These are phyloP conservation scores for Tardiomyces depauwii DNA, from an alignment of 1,139 yeast genomes.

Conservation along the genomic window DNA sequence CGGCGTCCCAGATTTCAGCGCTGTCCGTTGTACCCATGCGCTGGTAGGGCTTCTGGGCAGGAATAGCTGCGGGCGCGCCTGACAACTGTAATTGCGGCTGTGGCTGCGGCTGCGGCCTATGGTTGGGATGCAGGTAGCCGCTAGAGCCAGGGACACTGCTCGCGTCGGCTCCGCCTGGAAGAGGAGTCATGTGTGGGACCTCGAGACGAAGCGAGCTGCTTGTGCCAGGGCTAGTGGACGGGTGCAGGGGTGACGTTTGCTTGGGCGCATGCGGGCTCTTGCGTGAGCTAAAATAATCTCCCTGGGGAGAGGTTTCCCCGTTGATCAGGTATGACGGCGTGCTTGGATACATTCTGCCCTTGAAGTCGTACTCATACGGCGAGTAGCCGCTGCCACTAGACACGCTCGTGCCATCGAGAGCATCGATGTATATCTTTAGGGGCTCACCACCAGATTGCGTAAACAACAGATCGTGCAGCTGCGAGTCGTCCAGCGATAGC, in stretches of 20 bases:
- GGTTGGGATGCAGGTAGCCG: neutral
- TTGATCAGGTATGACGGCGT: conserved; percentile 19
- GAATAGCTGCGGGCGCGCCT: too few relatives aligned
- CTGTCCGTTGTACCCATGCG: neutral
- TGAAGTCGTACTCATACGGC: neutral
- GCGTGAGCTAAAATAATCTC: conserved; percentile 9
- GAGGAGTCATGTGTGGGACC: too few relatives aligned
- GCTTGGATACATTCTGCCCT: conserved; percentile 7
- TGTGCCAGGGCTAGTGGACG: neutral
- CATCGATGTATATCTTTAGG: conserved; percentile 17
- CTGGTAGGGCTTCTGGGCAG: neutral
- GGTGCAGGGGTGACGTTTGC: conserved; percentile 4
- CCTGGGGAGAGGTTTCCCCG: conserved; percentile 6
- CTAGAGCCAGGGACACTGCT: neutral
- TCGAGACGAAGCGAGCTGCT: too few relatives aligned
- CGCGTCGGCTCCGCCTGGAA: too few relatives aligned
- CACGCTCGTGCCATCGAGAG: conserved; percentile 1
- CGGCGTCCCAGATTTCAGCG: neutral
- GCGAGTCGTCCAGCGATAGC: conserved; percentile 36
- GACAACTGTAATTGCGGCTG: too few relatives aligned
- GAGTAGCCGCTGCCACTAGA: neutral
- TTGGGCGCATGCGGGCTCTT: conserved; percentile 8
- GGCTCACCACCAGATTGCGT: conserved; percentile 16
- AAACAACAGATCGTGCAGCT: conserved; percentile 31
- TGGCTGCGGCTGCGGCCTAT: neutral